These are phyloP conservation scores for Annulohypoxylon bovei DNA, from an alignment of 495 filamentous ascomycete species.

Conservation along the genomic window DNA sequence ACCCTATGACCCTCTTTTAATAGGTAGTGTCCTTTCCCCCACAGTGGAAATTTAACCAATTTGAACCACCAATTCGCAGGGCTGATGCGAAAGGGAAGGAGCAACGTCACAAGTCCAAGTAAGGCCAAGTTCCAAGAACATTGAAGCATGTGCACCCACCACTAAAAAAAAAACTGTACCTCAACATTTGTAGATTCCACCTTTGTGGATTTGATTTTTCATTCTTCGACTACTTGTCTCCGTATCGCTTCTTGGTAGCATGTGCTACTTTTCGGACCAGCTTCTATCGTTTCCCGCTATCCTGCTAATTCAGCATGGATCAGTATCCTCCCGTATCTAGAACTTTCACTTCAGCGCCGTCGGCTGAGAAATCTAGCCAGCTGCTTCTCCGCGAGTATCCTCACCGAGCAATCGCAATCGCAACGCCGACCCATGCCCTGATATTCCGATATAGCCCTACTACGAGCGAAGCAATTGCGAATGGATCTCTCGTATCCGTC, in stretches of 20 bases:
- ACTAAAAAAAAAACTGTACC: constrained; percentile 20
- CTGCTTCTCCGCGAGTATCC: constrained; percentile 80
- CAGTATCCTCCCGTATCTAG: constrained; percentile 43
- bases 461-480: constrained; percentile 60
- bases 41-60: constrained; percentile 37
- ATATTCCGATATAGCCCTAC: constrained; percentile 79
- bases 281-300: constrained; percentile 37
- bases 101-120: constrained; percentile 37
- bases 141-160: constrained; percentile 13
- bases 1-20: constrained; percentile 23
- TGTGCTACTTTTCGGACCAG: constrained; percentile 38
- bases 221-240: not conserved
- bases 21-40: constrained; percentile 21
- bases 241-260: constrained; percentile 29
- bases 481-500: constrained; percentile 62
- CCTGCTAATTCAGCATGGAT: constrained; percentile 48
- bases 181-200: constrained; percentile 27
- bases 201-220: constrained; percentile 7
- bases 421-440: constrained; percentile 78
- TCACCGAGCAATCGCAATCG: constrained; percentile 84
- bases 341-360: constrained; percentile 44
- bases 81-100: constrained; percentile 25
- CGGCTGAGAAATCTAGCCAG: constrained; percentile 59
- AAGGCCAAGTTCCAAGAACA: constrained; percentile 7
- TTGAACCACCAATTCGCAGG: constrained; percentile 39